Percentiles rank a stretch among this genome's conserved stretches.
phyloP scores from a whole-genome alignment of 2,329 filamentous ascomycete species.

The Penicillium sp. region DNA sequence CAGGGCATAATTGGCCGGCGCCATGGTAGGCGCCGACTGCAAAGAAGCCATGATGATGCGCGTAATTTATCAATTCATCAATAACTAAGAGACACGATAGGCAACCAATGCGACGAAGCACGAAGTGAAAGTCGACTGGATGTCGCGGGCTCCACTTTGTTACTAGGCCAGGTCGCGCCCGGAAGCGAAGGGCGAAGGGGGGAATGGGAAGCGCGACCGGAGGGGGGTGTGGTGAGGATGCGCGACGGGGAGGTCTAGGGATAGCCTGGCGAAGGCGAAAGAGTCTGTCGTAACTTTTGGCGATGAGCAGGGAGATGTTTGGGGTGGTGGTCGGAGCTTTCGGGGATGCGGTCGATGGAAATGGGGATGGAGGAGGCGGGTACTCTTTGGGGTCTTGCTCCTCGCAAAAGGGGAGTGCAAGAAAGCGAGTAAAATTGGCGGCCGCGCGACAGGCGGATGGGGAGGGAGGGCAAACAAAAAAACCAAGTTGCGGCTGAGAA shows the following conservation, averaged over 20 bases:
- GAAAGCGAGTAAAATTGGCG: conserved; percentile 23
- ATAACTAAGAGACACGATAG: conserved; percentile 22
- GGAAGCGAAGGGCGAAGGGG: conserved; percentile 14
- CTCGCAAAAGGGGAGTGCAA: conserved; percentile 20
- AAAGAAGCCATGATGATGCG: conserved; percentile 72
- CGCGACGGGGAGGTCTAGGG: conserved; percentile 23
- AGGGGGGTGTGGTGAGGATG: conserved; percentile 23
- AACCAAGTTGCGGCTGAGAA: conserved; percentile 33
- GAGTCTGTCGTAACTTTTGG: conserved; percentile 35
- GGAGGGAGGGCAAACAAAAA: conserved; percentile 22
- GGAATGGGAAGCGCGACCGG: conserved; percentile 24
- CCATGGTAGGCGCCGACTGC: conserved; percentile 69
- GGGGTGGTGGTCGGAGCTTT: conserved; percentile 28
- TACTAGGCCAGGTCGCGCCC: conserved; percentile 28
- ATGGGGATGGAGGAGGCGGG: conserved; percentile 22
- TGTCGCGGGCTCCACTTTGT: conserved; percentile 24
- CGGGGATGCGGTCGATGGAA: conserved; percentile 31
- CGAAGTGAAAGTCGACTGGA: conserved; percentile 21
- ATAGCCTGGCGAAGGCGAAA: conserved; percentile 31
- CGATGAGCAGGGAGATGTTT: conserved; percentile 38
- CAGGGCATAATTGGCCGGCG: conserved; percentile 65
- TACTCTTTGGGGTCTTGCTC: conserved; percentile 24
- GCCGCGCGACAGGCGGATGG: conserved; percentile 24
- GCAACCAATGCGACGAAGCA: conserved; percentile 24
- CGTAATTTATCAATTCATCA: conserved; percentile 36